Evolutionary conservation across 495 filamentous ascomycete species (phyloP), one percentile per base, ranked within the genome.

Genomic region (Xylaria curta): DNA sequence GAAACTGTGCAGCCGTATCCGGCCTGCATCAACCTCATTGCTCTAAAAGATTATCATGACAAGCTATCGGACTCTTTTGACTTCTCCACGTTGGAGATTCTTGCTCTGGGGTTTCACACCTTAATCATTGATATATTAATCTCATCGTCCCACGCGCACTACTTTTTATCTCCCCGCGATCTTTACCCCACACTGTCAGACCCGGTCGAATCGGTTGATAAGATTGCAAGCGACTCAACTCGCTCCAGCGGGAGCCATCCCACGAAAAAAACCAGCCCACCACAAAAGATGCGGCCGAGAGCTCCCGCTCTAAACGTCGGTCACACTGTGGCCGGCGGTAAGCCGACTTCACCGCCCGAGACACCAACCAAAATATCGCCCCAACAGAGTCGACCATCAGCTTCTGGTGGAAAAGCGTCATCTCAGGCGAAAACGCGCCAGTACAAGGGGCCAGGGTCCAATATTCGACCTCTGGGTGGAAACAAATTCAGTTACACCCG

Each of bases 31-130:
- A 75, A 64, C 70, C 73, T 66, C 69, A 68, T 68, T 76, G 71
- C 68, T 72, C 69, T 73, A 78, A 73, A 73, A 80, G 75, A 82
- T 77, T 87, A 88, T 87, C 86, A 88, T 88, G 86, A 87, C 82
- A 80, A 82, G 82, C 83, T 83, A 84, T 81, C 83, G 80, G 80
- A 81, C 80, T 70, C 82, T 82, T 74, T 79, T 85, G 79, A 80
- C 78, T 78, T 87, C 84, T 86, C 86, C 85, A 81, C 80, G 81
- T 76, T 84, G 86, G 86, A 88, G 86, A 79, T 83, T 85, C 74
- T 76, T 83, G 80, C 79, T 82, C 79, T 82, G 82, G 82, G 82
- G 83, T 65, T 78, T 83, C 75, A 84, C 82, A 60, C 83, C 82
- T 77, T 86, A 81, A 85, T 74, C 71, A 51, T 33, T 62, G 54